Evolutionary conservation across 139 green algal genomes (phyloP).

Genomic region (Chlorokybus atmophyticus): DNA sequence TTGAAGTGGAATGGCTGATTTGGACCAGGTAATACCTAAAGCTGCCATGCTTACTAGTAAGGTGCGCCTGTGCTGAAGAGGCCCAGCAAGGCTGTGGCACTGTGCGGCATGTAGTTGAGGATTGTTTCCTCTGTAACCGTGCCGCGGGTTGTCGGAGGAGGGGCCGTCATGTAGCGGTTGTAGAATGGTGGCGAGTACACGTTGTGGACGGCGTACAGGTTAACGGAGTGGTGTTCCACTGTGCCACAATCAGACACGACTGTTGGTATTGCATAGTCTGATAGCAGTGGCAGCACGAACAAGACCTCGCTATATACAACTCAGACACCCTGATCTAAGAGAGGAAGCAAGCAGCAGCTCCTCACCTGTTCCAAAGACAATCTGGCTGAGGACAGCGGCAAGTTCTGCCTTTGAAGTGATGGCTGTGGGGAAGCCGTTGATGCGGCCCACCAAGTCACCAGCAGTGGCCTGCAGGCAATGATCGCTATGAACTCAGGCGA

Average conservation of each 20-base stretch:
- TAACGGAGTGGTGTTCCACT: neutral
- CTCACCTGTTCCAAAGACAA: no score
- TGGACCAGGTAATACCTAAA: neutral
- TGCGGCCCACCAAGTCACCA: neutral
- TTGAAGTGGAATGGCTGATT: no score
- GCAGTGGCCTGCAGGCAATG: neutral
- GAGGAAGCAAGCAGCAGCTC: no score
- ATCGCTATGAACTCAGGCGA: no score
- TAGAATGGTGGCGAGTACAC: neutral
- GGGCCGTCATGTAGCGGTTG: neutral
- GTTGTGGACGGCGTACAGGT: neutral
- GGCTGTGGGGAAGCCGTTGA: neutral
- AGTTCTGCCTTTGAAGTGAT: constrained; percentile 1
- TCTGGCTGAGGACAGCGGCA: neutral
- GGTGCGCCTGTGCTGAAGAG: neutral
- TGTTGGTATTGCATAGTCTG: no score
- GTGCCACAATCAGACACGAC: no score
- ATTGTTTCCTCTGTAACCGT: neutral
- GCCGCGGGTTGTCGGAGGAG: neutral
- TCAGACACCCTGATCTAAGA: no score
- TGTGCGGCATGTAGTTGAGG: neutral
- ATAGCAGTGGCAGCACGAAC: no score
- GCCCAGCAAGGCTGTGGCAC: neutral
- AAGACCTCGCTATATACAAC: no score
- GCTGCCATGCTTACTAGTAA: neutral